Base-by-base conservation (phyloP, 345 rosid genomes). In the Geranium brycei region DNA sequence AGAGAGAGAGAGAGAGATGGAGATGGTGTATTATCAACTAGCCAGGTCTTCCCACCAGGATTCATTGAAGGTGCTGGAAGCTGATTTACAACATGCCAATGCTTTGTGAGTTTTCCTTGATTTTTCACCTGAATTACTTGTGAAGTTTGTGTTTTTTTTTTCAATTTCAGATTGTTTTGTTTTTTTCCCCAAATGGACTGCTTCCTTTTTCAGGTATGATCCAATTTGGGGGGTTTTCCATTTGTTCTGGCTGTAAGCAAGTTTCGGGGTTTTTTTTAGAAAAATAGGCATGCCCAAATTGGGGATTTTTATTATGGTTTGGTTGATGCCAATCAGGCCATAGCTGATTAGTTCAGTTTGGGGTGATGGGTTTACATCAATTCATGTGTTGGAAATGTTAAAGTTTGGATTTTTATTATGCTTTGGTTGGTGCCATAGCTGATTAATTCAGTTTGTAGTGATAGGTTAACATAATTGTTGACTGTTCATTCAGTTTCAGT, bases 41-140 rank as follows among this genome's bases (percentile, higher is more conserved):
- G 74, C 78, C 53, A 80, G 77, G 78, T 75, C 83, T 57, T 85
- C 86, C 51, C 83, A 81, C 75, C 83, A 78, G 77, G 98, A 92
- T 64, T 85, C 91, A 18, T 77, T 92, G 67, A 86, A 89, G 65
- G 82, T 78, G 64, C 64, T 92, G 30, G 97, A 92, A 77, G 89
- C 91, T 69, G 97, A 92, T 70, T 81, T 92, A 5, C 90, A 87
- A 32, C 88, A 83, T 75, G 97, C 97, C 17, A 92, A 92, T 81
- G 77, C 83, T 69, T 73, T 92, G 98, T 92, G 64, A 83, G 97
- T 83, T 71, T 69, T 17, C 7, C 35, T 61, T 38, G 13, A 7
- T 3, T 60, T 30, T 12, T 28, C 30, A 17, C 56, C 64, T 17
- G 15, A 55, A 31, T 58, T n/a, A 40, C 66, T 55, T 73, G 66